Evolutionary conservation across 305 asterid genomes (phyloP).

Genomic region (Fraxinus platypoda): DNA sequence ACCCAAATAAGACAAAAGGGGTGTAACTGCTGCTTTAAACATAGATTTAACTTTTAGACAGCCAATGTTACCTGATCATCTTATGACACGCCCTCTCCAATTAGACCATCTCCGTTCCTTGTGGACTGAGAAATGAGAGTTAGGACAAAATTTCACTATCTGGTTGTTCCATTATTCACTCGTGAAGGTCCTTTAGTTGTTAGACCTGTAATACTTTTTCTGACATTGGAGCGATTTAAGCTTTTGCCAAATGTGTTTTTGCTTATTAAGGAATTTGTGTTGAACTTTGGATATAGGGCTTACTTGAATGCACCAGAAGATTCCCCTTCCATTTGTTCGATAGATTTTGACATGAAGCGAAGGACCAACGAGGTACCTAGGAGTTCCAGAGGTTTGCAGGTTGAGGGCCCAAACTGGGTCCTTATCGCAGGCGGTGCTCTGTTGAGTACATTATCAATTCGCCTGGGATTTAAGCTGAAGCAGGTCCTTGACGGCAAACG

Average conservation of each 20-base stretch:
- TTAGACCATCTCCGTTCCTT: neutral
- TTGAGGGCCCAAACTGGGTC: slow-evolving; percentile 83
- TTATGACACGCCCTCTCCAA: neutral
- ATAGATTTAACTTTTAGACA: neutral
- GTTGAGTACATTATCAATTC: slow-evolving; percentile 74
- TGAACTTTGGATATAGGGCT: slow-evolving; percentile 5
- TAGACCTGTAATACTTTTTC: neutral
- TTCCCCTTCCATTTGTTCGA: slow-evolving; percentile 19
- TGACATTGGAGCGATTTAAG: neutral
- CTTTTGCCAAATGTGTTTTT: neutral
- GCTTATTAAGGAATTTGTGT: neutral
- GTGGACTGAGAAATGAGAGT: neutral
- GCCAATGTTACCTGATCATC: neutral
- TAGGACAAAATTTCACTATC: neutral
- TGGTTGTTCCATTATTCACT: neutral
- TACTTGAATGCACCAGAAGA: slow-evolving; percentile 33
- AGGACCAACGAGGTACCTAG: slow-evolving; percentile 46
- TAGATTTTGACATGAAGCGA: slow-evolving; percentile 56
- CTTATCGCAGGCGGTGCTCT: slow-evolving; percentile 84
- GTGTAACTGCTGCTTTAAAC: neutral
- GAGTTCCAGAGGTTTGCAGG: slow-evolving; percentile 50
- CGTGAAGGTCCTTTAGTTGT: neutral
- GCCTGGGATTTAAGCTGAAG: slow-evolving; percentile 81
- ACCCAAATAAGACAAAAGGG: neutral
- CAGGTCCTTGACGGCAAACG: slow-evolving; percentile 70